Evolutionary conservation across 1,284 basidiomycete genomes (phyloP).

Genomic region (Trametes polyzona): DNA sequence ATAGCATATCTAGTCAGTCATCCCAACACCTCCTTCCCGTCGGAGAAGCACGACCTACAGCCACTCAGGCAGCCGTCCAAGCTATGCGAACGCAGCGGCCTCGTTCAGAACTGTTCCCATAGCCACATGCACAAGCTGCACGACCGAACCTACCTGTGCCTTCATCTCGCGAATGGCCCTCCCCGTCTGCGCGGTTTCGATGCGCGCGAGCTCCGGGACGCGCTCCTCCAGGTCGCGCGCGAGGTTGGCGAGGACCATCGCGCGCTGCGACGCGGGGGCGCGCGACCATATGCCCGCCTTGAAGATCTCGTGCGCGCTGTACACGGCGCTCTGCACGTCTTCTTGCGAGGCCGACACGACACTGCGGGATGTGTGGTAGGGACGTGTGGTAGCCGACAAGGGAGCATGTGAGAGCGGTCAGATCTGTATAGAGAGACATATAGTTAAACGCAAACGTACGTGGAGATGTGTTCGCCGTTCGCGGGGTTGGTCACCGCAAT

Average conservation of each 20-base stretch:
- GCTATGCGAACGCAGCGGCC: conserved; percentile 17
- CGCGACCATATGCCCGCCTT: conserved; percentile 73
- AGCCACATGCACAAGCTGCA: background rate
- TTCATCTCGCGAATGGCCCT: conserved; percentile 79
- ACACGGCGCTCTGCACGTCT: conserved; percentile 57
- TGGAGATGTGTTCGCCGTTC: conserved; percentile 60
- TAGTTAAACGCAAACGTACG: conserved; percentile 44
- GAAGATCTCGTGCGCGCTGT: conserved; percentile 59
- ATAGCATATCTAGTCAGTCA: background rate
- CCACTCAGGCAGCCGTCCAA: conserved; percentile 80
- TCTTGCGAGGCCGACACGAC: conserved; percentile 39
- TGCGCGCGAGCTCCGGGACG: conserved; percentile 59
- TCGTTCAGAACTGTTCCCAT: background rate
- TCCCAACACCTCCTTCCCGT: background rate
- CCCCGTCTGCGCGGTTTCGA: conserved; percentile 80
- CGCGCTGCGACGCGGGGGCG: conserved; percentile 57
- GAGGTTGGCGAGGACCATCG: conserved; percentile 65
- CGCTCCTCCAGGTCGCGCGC: conserved; percentile 62
- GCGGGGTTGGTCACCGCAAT: conserved; percentile 68
- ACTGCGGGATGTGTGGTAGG: background rate
- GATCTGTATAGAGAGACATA: background rate
- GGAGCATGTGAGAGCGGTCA: background rate
- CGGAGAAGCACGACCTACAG: conserved; percentile 53
- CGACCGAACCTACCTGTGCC: conserved; percentile 48
- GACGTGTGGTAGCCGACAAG: too few relatives aligned